Percentiles rank a stretch among this genome's conserved stretches.
These are phyloP conservation scores for Mycena latifolia DNA, from an alignment of 768 basidiomycete species.

Conservation along the genomic window DNA sequence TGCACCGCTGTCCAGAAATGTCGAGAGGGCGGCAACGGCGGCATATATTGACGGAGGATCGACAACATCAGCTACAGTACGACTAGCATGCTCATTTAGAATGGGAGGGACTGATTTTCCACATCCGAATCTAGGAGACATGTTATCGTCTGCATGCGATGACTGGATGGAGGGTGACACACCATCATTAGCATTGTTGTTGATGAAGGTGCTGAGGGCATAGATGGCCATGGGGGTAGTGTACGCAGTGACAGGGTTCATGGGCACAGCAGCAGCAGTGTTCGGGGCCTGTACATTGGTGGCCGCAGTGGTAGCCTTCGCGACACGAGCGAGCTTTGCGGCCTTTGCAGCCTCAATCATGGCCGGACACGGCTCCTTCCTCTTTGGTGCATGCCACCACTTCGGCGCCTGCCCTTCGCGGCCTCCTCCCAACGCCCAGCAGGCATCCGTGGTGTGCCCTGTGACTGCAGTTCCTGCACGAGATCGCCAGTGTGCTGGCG, in stretches of 20 bases:
- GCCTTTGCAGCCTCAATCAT: background rate
- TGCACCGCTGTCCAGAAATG: background rate
- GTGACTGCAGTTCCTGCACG: too few relatives aligned
- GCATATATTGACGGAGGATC: slow-evolving; percentile 3
- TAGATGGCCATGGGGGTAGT: too few relatives aligned
- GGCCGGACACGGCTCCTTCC: slow-evolving; percentile 13
- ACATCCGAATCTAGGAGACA: slow-evolving; percentile 14
- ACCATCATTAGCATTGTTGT: too few relatives aligned
- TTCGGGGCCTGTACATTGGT: too few relatives aligned
- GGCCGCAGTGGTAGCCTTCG: too few relatives aligned
- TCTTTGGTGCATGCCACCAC: slow-evolving; percentile 16
- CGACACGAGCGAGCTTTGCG: too few relatives aligned
- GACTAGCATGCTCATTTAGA: slow-evolving; percentile 23
- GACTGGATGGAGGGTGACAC: too few relatives aligned
- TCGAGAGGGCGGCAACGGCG: background rate
- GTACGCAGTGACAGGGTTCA: too few relatives aligned
- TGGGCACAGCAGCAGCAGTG: too few relatives aligned
- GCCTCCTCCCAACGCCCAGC: slow-evolving; percentile 19
- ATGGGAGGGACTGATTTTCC: slow-evolving; percentile 23
- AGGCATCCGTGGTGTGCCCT: slow-evolving; percentile 9
- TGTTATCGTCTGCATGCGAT: too few relatives aligned
- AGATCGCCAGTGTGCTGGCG: too few relatives aligned
- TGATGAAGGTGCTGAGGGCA: too few relatives aligned
- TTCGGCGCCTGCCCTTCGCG: slow-evolving; percentile 20
- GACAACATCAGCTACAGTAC: slow-evolving; percentile 23